Evolutionary conservation across 345 rosid genomes (phyloP).

Genomic region (Corymbia maculata): DNA sequence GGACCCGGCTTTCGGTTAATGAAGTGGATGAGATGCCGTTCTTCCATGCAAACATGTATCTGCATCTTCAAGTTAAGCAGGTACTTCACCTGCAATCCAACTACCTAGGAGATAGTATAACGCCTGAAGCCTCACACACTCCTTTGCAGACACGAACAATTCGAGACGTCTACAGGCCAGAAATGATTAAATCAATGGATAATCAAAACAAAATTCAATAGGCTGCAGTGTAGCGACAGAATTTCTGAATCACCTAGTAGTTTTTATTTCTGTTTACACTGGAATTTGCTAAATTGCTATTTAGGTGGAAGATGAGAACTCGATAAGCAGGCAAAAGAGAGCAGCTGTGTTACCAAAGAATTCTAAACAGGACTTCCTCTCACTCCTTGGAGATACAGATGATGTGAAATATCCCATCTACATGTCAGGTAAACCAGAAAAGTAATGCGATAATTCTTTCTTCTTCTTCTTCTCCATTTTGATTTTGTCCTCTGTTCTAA

Average conservation of each 20-base stretch:
- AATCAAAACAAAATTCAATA: not conserved
- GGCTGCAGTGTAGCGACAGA: not conserved
- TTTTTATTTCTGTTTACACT: not conserved
- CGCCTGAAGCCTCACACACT: not conserved
- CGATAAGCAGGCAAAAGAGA: slow-evolving; percentile 30
- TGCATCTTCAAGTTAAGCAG: slow-evolving; percentile 48
- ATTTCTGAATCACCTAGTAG: not conserved
- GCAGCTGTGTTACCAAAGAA: slow-evolving; percentile 29
- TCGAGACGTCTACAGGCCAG: not conserved
- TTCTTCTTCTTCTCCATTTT: not conserved
- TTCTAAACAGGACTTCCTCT: slow-evolving; percentile 37
- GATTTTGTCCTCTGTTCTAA: not conserved
- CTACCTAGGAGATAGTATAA: not conserved
- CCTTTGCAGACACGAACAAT: not conserved
- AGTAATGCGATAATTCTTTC: not conserved
- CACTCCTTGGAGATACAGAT: slow-evolving; percentile 37
- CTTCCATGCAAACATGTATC: slow-evolving; percentile 63
- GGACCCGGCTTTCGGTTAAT: slow-evolving; percentile 32
- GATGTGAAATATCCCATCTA: slow-evolving; percentile 37
- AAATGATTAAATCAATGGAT: not conserved
- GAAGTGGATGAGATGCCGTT: slow-evolving; percentile 31
- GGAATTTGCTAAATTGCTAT: not conserved
- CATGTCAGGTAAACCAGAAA: slow-evolving; percentile 34
- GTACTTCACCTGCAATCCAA: not conserved
- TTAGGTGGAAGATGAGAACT: slow-evolving; percentile 42